These are phyloP conservation scores for Candida easanensis DNA, from an alignment of 805 yeast species.

Conservation along the genomic window DNA sequence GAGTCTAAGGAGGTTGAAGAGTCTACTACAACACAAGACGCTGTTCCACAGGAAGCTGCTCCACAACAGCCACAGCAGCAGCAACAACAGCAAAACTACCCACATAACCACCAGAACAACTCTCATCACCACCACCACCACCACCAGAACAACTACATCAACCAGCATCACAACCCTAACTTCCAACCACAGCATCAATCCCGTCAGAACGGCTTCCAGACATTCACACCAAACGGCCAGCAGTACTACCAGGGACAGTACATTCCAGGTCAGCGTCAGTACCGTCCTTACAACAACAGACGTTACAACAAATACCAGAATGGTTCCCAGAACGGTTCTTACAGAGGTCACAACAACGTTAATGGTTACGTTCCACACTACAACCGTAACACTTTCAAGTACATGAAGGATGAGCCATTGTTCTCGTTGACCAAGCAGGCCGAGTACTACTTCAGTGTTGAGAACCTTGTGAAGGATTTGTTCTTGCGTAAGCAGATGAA, in stretches of 20 bases:
- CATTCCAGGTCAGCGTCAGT: conserved; percentile 14
- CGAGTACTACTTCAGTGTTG: conserved; percentile 87
- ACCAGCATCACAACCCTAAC: conserved; percentile 11
- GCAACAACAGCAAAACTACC: conserved; percentile 8
- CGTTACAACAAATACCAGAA: conserved; percentile 23
- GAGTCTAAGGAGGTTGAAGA: conserved; percentile 4
- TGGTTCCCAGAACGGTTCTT: conserved; percentile 6
- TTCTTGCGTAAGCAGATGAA: conserved; percentile 82
- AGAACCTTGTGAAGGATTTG: conserved; percentile 82
- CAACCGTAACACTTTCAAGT: conserved; percentile 4
- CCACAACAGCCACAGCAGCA: conserved; percentile 1
- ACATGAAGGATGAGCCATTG: conserved; percentile 21
- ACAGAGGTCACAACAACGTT: conserved; percentile 10
- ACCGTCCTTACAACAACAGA: conserved; percentile 26
- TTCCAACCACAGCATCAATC: conserved; percentile 11
- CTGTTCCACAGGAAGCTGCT: conserved; percentile 1
- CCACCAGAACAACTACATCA: conserved; percentile 9
- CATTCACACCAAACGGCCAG: conserved; percentile 9
- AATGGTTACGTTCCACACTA: conserved; percentile 5
- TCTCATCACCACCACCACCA: conserved; percentile 11
- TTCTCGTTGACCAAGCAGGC: conserved; percentile 49
- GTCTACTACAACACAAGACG: conserved; percentile 1
- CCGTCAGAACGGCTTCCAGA: conserved; percentile 11
- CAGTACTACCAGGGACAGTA: conserved; percentile 9
- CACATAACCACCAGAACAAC: conserved; percentile 9